phyloP scores from a whole-genome alignment of 176 grass and related monocot species.

The sorghum (Sorghum bicolor) region Sorghum_bicolor_NCBIv3 NC_012872.2:59370501-59371000 shows the following conservation, averaged over 20 bases:
- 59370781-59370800: constrained; percentile 3
- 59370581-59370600: background rate
- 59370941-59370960: background rate
- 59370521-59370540: constrained; percentile 19
- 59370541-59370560: background rate
- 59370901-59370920: too few species aligned
- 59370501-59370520: constrained; percentile 28
- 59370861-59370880: too few species aligned
- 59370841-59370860: too few species aligned
- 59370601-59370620: constrained; percentile 23
- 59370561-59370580: constrained; percentile 22
- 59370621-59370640: constrained; percentile 7
- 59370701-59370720: too few species aligned
- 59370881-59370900: too few species aligned
- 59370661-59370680: background rate
- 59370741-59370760: background rate
- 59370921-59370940: too few species aligned
- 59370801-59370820: background rate
- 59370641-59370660: background rate
- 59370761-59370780: background rate
- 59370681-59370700: background rate
- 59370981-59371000: too few species aligned
- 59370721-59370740: background rate
- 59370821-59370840: background rate
- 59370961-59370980: too few species aligned